Base-by-base conservation (phyloP, 495 filamentous ascomycete species). In the Xylaria venustula region DNA sequence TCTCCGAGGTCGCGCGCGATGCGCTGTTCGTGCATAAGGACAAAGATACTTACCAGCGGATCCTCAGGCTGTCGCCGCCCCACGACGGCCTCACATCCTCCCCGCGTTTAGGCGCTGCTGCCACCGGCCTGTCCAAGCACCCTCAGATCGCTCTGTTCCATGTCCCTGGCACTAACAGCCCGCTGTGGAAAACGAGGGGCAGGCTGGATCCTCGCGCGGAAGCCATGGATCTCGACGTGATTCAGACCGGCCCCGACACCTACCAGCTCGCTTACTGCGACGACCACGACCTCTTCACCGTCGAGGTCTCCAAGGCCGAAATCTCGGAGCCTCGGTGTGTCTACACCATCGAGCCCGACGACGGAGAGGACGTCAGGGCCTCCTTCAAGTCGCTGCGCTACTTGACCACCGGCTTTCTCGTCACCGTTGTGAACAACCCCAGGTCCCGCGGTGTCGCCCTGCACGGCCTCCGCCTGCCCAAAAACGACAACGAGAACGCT, bases 241-340 rank as follows among this genome's bases (percentile, higher is more conserved):
- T 84, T 20, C 84, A 85, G 62, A 80, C 78, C 14, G 79, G 77
- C 28, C 73, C 79, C 20, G 82, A 83, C 22, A 81, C 81, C 37
- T 92, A 89, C 71, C 79, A 86, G 30, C 77, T 92, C 50, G 88
- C 87, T 4, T 97, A 94, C 73, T 95, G 90, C 66, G 89, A 90
- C 54, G 87, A 88, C 52, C 77, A 87, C 67, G 86, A 94, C 60
- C 81, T 98, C 40, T 90, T 76, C 70, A 69, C 82, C 23, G 67
- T 82, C 47, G 76, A 78, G 46, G 74, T 87, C 26, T 70, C 76
- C 40, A 76, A 79, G 61, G 81, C 78, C 30, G 79, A 77, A 30
- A 69, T 80, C 2, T 77, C 77, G 2, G 81, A 84, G n/a, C 85
- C 89, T 15, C 68, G 74, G 63, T 78, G 72, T 36, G 76, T 90